Evolutionary conservation across 176 grass and related monocot species (phyloP), one percentile per base, ranked within the genome.

Genomic region (Cymbopogon citratus): DNA sequence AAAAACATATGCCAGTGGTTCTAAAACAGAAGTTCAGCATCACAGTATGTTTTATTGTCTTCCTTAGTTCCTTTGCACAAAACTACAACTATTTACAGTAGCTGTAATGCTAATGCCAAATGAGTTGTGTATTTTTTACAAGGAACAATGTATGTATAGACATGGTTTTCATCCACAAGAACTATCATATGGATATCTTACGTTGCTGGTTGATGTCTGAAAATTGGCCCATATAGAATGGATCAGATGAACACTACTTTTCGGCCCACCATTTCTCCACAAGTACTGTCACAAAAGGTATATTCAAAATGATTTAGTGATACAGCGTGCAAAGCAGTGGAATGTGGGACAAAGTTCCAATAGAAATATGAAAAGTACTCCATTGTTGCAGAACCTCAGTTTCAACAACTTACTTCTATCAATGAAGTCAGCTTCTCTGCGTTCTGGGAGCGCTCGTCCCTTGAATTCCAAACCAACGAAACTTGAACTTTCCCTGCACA

Each of bases 201-300:
- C 95, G 66, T 98, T 98, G 86, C 90, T 93, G 24, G 76, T 82
- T 80, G 95, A 89, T 76, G 95, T 98, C 76, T 95, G 92, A 91
- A 98, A 98, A 82, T 98, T 95, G 21, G 85, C 90, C 92, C 95
- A 98, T 89, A 93, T 72, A 43, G 95, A 98, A 85, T 98, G 95
- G 34, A 98, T 88, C 57, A 98, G 85, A 88, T 98, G 73, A 25
- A 73, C 45, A 56, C 15, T 87, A 84, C 88, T 85, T 57, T 39
- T 91, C 62, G 88, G 79, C 80, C 95, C 95, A 68, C 90, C 92
- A 66, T 88, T 89, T 91, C 52, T 90, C 92, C 92, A 95, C 76
- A 94, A 87, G 78, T 91, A 98, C 92, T 95, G 88, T 21, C 57
- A 77, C 12, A 72, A 71, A 52, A 80, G 88, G 38, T 76, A 57